Base-by-base conservation (phyloP, 441 rosid species). In the Bocquillonia castaneifolia region DNA sequence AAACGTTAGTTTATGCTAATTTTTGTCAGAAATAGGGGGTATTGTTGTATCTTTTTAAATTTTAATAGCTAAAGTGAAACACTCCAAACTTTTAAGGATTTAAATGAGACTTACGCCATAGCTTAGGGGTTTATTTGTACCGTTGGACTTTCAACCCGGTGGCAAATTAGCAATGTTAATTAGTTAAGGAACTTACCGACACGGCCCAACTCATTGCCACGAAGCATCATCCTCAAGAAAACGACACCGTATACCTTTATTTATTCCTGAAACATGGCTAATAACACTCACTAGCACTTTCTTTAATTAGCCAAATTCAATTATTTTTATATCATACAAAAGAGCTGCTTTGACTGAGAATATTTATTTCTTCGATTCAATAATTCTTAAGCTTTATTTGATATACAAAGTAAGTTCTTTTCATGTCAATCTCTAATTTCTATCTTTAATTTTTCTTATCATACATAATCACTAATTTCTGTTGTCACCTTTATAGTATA, bases 351-450 rank as follows among this genome's bases (percentile, higher is more conserved):
- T 36, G 10, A 36, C 10, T 36, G 40, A 3, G 40, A 36, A 10
- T 36, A 10, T 36, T 3, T 3, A 3, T 3, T 14, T 45, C 20
- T 45, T 9, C n/a, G 2, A 5, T 45, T 45, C 50, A 45, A 45
- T 20, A n/a, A 20, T 32, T 45, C 47, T 32, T n/a, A 45, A 37
- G 40, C 64, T 37, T 15, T 44, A 37, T 51, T 67, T 53, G 25
- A 13, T 66, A 37, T 28, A 37, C 42, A 40, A 3, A 20, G 79
- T 67, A 57, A 71, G 73, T 53, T 56, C 50, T 56, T 45, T 14
- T 37, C 7, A 20, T 2, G 2, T 18, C 9, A 6, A 31, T 28
- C 25, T 56, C 8, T 56, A 32, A 56, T 56, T 7, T 63, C 20
- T 48, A 2, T 48, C 0, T 31, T 58, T 3, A n/a, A 10, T 58